A percentile compares a stretch with the other conserved stretches of the same genome.
Evolutionary conservation across 805 yeast species (phyloP).

Genomic region (Candida bentonensis): DNA sequence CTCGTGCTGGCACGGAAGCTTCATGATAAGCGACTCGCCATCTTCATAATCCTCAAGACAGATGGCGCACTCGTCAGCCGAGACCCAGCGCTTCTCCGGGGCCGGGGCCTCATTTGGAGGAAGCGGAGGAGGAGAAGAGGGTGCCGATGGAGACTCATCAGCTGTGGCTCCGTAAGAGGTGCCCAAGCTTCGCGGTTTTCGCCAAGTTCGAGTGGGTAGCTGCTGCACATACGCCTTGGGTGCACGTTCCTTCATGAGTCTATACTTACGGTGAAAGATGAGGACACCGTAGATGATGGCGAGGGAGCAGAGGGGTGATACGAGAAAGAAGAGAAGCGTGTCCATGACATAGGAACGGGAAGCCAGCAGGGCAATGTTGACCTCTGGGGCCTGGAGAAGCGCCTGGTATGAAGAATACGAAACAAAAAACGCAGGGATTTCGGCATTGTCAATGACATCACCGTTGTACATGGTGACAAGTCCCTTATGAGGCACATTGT

Average conservation of each 20-base stretch:
- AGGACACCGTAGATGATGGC: slow-evolving; percentile 23
- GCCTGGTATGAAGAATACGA: slow-evolving; percentile 28
- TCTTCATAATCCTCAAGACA: slow-evolving; percentile 41
- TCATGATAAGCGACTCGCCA: slow-evolving; percentile 33
- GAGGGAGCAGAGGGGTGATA: slow-evolving; percentile 27
- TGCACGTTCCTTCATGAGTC: slow-evolving; percentile 22
- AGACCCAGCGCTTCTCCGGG: slow-evolving; percentile 24
- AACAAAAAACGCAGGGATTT: slow-evolving; percentile 40
- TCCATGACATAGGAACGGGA: slow-evolving; percentile 22
- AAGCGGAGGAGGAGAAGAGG: neutral
- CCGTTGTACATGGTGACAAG: slow-evolving; percentile 42
- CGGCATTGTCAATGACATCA: slow-evolving; percentile 28
- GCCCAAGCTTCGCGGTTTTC: slow-evolving; percentile 4
- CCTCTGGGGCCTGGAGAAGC: slow-evolving; percentile 10
- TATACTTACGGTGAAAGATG: slow-evolving; percentile 21
- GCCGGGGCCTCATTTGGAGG: slow-evolving; percentile 5
- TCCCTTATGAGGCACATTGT: slow-evolving; percentile 32
- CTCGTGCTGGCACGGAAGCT: slow-evolving; percentile 46
- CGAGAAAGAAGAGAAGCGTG: slow-evolving; percentile 23
- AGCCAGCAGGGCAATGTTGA: slow-evolving; percentile 10
- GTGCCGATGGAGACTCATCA: neutral
- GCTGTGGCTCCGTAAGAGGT: neutral
- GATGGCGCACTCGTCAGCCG: slow-evolving; percentile 43
- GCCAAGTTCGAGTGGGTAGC: slow-evolving; percentile 25
- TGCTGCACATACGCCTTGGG: slow-evolving; percentile 23